Evolutionary conservation across 208 protist species (phyloP).

Genomic region (Leishmania guyanensis): DNA sequence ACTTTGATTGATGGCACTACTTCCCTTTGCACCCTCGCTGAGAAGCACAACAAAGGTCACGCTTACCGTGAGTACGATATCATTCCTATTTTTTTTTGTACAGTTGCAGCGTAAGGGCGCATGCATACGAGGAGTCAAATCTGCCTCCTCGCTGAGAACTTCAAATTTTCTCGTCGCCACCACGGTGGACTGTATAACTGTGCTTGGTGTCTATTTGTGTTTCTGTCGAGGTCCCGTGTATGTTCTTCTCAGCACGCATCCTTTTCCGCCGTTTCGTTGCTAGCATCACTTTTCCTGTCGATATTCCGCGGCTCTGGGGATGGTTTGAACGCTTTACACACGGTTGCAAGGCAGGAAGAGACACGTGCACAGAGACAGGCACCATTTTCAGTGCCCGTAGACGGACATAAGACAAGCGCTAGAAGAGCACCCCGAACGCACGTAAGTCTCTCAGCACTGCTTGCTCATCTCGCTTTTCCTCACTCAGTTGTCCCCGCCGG

Average conservation of each 20-base stretch:
- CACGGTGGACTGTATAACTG: background rate
- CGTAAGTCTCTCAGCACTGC: background rate
- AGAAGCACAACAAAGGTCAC: background rate
- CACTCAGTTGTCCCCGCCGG: background rate
- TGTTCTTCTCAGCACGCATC: background rate
- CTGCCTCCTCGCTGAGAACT: background rate
- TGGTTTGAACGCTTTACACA: background rate
- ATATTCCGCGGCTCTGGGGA: background rate
- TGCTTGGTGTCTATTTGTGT: background rate
- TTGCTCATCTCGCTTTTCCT: background rate
- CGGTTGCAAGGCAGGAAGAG: background rate
- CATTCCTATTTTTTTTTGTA: background rate
- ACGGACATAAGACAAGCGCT: background rate
- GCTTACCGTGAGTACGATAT: background rate
- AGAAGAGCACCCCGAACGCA: background rate
- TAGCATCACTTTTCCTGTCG: background rate
- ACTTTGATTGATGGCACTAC: background rate
- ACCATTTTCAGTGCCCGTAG: background rate
- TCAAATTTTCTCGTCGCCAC: background rate
- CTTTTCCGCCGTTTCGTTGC: background rate
- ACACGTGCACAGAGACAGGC: background rate
- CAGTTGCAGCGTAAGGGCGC: background rate
- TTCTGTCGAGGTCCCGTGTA: background rate
- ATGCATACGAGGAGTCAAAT: background rate
- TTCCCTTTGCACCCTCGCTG: background rate